Evolutionary conservation across 2,329 filamentous ascomycete species (phyloP).

Genomic region (Cladophialophora yegresii): DNA sequence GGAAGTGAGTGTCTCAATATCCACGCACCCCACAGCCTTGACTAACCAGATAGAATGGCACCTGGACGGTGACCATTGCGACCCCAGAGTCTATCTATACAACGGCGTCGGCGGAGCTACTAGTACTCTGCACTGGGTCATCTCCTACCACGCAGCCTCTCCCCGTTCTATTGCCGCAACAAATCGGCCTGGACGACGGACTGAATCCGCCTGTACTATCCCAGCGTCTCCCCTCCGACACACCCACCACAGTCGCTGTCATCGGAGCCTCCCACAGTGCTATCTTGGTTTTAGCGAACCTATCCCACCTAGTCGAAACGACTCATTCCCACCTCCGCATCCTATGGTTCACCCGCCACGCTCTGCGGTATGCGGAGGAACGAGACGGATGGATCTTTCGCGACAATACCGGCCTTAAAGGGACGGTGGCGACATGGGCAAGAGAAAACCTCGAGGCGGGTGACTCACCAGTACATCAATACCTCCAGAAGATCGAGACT

Average conservation of each 20-base stretch:
- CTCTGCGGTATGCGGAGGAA: slow-evolving; percentile 62
- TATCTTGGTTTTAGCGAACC: slow-evolving; percentile 63
- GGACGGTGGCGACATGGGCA: slow-evolving; percentile 62
- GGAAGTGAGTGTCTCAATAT: slow-evolving; percentile 23
- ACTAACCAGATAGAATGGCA: not conserved
- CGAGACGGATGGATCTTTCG: slow-evolving; percentile 63
- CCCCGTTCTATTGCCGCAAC: slow-evolving; percentile 44
- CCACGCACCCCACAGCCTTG: not conserved
- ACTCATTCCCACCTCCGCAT: slow-evolving; percentile 58
- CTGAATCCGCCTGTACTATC: slow-evolving; percentile 45
- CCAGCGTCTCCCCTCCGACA: slow-evolving; percentile 43
- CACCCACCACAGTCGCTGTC: slow-evolving; percentile 54
- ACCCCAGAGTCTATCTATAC: not conserved
- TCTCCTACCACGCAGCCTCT: slow-evolving; percentile 51
- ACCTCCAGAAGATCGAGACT: slow-evolving; percentile 54
- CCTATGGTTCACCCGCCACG: slow-evolving; percentile 64
- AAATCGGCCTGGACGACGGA: slow-evolving; percentile 58
- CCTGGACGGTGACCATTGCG: not conserved
- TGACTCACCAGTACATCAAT: slow-evolving; percentile 50
- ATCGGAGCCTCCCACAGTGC: slow-evolving; percentile 66
- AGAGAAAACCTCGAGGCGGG: slow-evolving; percentile 60
- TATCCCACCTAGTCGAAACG: slow-evolving; percentile 55
- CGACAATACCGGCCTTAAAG: slow-evolving; percentile 68
- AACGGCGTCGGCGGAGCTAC: slow-evolving; percentile 40
- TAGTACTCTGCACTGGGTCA: slow-evolving; percentile 63